Base-by-base conservation (phyloP, 345 rosid genomes). In the Salix brachista region DNA sequence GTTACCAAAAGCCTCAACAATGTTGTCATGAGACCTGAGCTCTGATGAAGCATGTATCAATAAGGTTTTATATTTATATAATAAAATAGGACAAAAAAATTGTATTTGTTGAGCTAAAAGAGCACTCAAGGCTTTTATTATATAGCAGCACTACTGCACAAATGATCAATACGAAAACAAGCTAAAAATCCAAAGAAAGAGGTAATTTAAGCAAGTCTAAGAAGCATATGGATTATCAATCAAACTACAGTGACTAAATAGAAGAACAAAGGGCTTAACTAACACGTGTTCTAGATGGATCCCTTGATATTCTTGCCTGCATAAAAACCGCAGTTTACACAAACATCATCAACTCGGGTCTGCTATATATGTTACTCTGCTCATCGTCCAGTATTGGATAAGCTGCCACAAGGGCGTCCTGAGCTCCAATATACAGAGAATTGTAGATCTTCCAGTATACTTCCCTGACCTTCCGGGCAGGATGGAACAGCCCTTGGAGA, bases 361-460 rank as follows among this genome's bases (percentile, higher is more conserved):
- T 86, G 82, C 99, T 91, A 65, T 87, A 92, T 25, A 92, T 76
- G 67, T 96, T 96, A 72, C 68, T 87, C 70, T 90, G 94, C 78
- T 91, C 97, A 65, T 92, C 98, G 9, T 88, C 94, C 66, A 96
- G 86, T 4, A 83, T 76, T 0, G 99, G 99, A 84, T 94, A 94
- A 4, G 99, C 90, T 2, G 99, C 97, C 42, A 96, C 99, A 8
- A 96, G 94, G 7, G 99, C 85, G 76, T 96, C 98, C 77, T 94
- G 98, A 12, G 95, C 46, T 73, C 99, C 99, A 26, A 96, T 94
- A 70, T 96, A 96, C 14, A 96, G 92, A 2, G 98, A 92, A 76
- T 96, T 96, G 81, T 96, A 96, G 9, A 96, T 96, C 90, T 94
- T 96, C 99, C 99, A 96, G 86, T 96, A 96, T 19, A 96, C 99